These are phyloP conservation scores for Colletotrichum filicis DNA, from an alignment of 2,329 filamentous ascomycete genomes.

Conservation along the genomic window DNA sequence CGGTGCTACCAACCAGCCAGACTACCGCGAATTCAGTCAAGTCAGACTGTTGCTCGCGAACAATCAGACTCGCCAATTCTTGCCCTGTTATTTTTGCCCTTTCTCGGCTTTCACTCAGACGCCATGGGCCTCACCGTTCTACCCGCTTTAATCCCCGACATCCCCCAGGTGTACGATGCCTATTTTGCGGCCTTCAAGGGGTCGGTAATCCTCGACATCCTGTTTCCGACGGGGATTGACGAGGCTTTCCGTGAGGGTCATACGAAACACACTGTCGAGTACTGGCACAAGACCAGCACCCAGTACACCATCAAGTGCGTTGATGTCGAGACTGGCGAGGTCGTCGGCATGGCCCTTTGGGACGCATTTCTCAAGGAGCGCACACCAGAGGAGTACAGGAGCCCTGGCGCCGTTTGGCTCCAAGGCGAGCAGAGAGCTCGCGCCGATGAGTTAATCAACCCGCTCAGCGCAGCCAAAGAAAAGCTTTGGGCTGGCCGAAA, in stretches of 20 bases:
- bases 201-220: conserved; percentile 52
- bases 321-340: conserved; percentile 53
- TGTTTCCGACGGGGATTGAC: conserved; percentile 51
- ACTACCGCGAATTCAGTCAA: not conserved
- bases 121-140: conserved; percentile 52
- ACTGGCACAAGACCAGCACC: conserved; percentile 48
- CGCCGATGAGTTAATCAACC: conserved; percentile 54
- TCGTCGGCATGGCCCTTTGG: conserved; percentile 59
- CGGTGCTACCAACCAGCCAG: too few relatives aligned
- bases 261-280: conserved; percentile 51
- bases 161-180: conserved; percentile 56
- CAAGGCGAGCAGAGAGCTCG: conserved; percentile 53
- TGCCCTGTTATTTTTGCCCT: not conserved
- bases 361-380: conserved; percentile 53
- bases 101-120: conserved; percentile 14
- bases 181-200: conserved; percentile 59
- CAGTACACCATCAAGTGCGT: conserved; percentile 61
- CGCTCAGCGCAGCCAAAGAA: conserved; percentile 53
- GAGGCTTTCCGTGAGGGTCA: conserved; percentile 55
- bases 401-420: conserved; percentile 57
- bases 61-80: not conserved
- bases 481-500: conserved; percentile 50
- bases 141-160: conserved; percentile 58
- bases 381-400: conserved; percentile 53
- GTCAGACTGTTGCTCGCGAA: not conserved